A percentile compares a stretch with the other conserved stretches of the same genome.
phyloP scores from a whole-genome alignment of 768 basidiomycete species.

The Plicaturopsis crispa region DNA sequence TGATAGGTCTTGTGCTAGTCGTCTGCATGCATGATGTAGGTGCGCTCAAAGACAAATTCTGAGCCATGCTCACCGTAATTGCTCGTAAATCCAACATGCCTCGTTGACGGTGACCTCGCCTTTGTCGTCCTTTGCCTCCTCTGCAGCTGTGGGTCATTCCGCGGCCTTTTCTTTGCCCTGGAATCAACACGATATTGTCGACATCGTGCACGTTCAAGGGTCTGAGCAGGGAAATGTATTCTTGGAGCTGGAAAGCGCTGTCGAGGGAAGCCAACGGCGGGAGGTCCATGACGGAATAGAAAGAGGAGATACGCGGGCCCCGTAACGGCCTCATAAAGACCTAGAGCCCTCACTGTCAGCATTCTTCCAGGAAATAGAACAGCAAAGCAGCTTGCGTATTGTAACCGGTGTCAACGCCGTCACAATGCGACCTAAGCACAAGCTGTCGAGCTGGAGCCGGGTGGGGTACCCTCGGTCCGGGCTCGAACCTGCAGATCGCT shows the following conservation, averaged over 20 bases:
- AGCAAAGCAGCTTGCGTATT: too few species aligned
- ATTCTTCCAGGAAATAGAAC: too few species aligned
- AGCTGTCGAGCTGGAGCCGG: too few species aligned
- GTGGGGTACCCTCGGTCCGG: too few species aligned
- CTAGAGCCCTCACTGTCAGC: too few species aligned
- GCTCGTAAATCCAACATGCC: slow-evolving; percentile 80
- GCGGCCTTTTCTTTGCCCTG: slow-evolving; percentile 37
- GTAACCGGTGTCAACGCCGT: too few species aligned
- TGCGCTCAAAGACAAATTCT: too few species aligned
- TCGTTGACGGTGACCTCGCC: slow-evolving; percentile 63
- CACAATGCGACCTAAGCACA: too few species aligned
- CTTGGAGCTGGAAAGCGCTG: slow-evolving; percentile 91
- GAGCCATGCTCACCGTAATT: slow-evolving; percentile 41
- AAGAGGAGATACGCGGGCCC: slow-evolving; percentile 71
- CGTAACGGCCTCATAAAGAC: slow-evolving; percentile 61
- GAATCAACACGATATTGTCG: slow-evolving; percentile 69
- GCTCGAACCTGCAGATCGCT: too few species aligned
- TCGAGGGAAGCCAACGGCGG: slow-evolving; percentile 70
- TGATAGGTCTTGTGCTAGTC: slow-evolving; percentile 81
- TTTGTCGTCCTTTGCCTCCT: slow-evolving; percentile 24
- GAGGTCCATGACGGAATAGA: slow-evolving; percentile 68
- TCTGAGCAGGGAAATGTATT: slow-evolving; percentile 87
- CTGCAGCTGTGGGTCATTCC: slow-evolving; percentile 24
- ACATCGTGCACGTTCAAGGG: slow-evolving; percentile 86
- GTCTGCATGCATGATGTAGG: slow-evolving; percentile 37